Evolutionary conservation across 495 filamentous ascomycete genomes (phyloP).

Genomic region (Aspergillus incahuasiensis): DNA sequence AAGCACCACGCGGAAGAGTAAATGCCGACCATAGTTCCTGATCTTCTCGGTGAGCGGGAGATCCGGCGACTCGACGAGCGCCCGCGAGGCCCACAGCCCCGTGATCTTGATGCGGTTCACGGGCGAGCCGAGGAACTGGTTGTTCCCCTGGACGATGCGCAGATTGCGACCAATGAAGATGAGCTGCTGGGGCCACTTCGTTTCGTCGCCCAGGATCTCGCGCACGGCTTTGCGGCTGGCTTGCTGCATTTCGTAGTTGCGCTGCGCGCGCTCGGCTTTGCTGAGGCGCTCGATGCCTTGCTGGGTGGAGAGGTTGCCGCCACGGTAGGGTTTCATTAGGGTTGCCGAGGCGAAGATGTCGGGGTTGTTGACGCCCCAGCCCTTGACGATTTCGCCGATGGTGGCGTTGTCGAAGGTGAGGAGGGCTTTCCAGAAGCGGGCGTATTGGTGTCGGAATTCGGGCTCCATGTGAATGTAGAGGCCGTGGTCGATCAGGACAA

Average conservation of each 20-base stretch:
- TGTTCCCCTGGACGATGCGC: slow-evolving; percentile 83
- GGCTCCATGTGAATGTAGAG: slow-evolving; percentile 88
- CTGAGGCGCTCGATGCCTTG: slow-evolving; percentile 57
- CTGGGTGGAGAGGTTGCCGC: slow-evolving; percentile 65
- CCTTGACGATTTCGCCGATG: slow-evolving; percentile 59
- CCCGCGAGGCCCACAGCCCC: slow-evolving; percentile 79
- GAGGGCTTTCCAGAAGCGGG: slow-evolving; percentile 86
- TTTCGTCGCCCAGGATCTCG: slow-evolving; percentile 81
- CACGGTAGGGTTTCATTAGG: slow-evolving; percentile 82
- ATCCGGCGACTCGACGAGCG: slow-evolving; percentile 64
- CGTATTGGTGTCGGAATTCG: slow-evolving; percentile 82
- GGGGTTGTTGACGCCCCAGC: slow-evolving; percentile 83
- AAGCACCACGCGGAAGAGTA: slow-evolving; percentile 75
- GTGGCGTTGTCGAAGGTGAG: slow-evolving; percentile 90
- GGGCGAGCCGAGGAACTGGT: slow-evolving; percentile 82
- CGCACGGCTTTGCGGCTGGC: slow-evolving; percentile 78
- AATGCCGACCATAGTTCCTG: slow-evolving; percentile 59
- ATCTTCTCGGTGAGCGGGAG: slow-evolving; percentile 53
- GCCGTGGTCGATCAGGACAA: slow-evolving; percentile 95
- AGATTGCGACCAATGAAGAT: slow-evolving; percentile 95
- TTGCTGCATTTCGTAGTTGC: slow-evolving; percentile 80
- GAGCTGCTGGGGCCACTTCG: slow-evolving; percentile 87
- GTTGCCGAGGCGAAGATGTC: slow-evolving; percentile 91
- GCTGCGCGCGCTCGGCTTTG: slow-evolving; percentile 47
- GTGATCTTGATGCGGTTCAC: slow-evolving; percentile 96